These are phyloP conservation scores for Sanguinoderma infundibulare DNA, from an alignment of 1,284 basidiomycete species.

Conservation along the genomic window DNA sequence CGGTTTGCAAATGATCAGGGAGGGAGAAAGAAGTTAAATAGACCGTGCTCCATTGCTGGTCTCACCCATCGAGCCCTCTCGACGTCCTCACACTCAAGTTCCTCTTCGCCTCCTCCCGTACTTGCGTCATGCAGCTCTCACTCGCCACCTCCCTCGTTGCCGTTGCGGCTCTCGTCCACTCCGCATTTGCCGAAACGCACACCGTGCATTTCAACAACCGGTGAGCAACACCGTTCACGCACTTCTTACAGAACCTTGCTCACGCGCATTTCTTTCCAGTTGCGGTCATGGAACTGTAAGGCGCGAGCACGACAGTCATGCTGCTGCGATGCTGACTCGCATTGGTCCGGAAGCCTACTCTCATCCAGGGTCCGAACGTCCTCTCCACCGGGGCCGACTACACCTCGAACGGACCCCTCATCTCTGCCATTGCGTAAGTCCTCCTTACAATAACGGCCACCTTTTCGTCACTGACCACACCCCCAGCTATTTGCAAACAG, in stretches of 20 bases:
- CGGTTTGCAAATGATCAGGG: no score
- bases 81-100: not conserved
- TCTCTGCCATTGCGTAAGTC: slow-evolving; percentile 39
- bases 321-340: slow-evolving; percentile 6
- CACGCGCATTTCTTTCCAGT: not conserved
- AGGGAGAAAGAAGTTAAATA: no score
- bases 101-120: no score
- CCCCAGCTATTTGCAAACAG: slow-evolving; percentile 37
- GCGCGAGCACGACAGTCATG: not conserved
- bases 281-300: slow-evolving; percentile 1
- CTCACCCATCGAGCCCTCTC: not conserved
- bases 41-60: no score
- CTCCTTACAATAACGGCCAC: not conserved
- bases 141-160: slow-evolving; percentile 33
- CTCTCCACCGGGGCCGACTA: slow-evolving; percentile 40
- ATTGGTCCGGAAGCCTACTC: slow-evolving; percentile 36
- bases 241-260: slow-evolving; percentile 14
- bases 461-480: not conserved
- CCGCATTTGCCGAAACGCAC: slow-evolving; percentile 40
- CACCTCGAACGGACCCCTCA: slow-evolving; percentile 33
- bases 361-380: slow-evolving; percentile 37
- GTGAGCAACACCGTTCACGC: slow-evolving; percentile 29
- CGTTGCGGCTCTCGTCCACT: slow-evolving; percentile 28
- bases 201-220: slow-evolving; percentile 42
- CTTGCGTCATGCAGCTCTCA: slow-evolving; percentile 38